Evolutionary conservation across 1,284 basidiomycete species (phyloP).

Genomic region (Butyriboletus appendiculatus): DNA sequence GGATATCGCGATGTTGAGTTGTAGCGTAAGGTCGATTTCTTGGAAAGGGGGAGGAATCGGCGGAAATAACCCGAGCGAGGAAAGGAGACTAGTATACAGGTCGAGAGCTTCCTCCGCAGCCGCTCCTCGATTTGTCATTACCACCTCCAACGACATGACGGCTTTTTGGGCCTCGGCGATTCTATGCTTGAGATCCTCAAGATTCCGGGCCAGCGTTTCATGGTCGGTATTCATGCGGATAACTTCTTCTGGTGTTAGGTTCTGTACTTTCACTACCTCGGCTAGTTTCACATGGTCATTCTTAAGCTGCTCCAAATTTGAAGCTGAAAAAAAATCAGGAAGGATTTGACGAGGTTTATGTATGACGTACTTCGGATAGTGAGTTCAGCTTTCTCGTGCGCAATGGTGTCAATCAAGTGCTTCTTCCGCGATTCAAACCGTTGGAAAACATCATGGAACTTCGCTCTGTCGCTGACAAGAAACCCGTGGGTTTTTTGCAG

Average conservation of each 20-base stretch:
- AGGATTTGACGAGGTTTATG: background rate
- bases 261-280: conserved; percentile 76
- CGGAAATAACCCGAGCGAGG: conserved; percentile 72
- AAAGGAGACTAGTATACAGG: conserved; percentile 69
- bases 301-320: conserved; percentile 59
- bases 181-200: conserved; percentile 76
- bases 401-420: conserved; percentile 61
- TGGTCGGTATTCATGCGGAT: conserved; percentile 85
- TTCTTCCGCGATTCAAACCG: conserved; percentile 65
- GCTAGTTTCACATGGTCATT: conserved; percentile 63
- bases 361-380: conserved; percentile 45
- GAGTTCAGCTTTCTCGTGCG: conserved; percentile 64
- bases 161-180: conserved; percentile 68
- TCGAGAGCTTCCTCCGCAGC: conserved; percentile 80
- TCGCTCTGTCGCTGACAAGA: conserved; percentile 63
- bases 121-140: conserved; percentile 72
- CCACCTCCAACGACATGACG: conserved; percentile 76
- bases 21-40: conserved; percentile 69
- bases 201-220: conserved; percentile 65
- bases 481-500: conserved; percentile 57
- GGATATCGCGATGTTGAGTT: conserved; percentile 72
- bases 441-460: conserved; percentile 67
- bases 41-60: conserved; percentile 67
- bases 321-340: conserved; percentile 40
- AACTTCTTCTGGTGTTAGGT: conserved; percentile 84